Base-by-base conservation (phyloP, 257 asterid species). In the Ballota nigra region DNA sequence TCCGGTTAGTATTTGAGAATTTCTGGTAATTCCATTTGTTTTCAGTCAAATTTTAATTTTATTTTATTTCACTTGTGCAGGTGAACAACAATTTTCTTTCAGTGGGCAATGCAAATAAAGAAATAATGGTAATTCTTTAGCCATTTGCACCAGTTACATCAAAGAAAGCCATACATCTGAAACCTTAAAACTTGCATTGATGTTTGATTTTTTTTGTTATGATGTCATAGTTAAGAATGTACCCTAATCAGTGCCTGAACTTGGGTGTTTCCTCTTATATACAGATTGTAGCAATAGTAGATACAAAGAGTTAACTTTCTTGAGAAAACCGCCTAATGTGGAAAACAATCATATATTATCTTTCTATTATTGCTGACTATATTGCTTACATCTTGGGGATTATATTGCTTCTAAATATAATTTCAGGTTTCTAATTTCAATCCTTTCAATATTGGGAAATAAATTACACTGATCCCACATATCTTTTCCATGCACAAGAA, bases 71-170 rank as follows among this genome's bases (percentile, higher is more conserved):
- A 58, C 55, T 41, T 52, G 34, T 82, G 75, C 95, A 95, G 98
- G 87, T 95, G 78, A 95, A 95, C 83, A 95, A 95, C 81, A 95
- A 89, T 88, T 89, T 95, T 78, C 97, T 95, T 69, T 92, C 96
- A 60, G 98, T 69, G 58, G 99, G 99, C 83, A 95, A 92, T 62
- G 86, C 89, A 56, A 92, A 95, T 78, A 92, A 88, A 83, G 99
- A 95, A 82, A 88, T 89, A 36, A 73, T 73, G 87, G 99, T 95
- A 91, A 83, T 40, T 76, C 45, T 36, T 69, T 55, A 63, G 41
- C 36, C 29, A 20, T 66, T 72, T 79, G 34, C 67, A 41, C 82
- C 51, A 31, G 36, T 60, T 58, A 18, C 75, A 40, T 70, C 28
- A 43, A 55, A 13, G 23, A 63, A 38, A 20, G 34, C 31, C 53